Base-by-base conservation (phyloP, 129 eudicot genomes). In the Lonicera japonica region DNA sequence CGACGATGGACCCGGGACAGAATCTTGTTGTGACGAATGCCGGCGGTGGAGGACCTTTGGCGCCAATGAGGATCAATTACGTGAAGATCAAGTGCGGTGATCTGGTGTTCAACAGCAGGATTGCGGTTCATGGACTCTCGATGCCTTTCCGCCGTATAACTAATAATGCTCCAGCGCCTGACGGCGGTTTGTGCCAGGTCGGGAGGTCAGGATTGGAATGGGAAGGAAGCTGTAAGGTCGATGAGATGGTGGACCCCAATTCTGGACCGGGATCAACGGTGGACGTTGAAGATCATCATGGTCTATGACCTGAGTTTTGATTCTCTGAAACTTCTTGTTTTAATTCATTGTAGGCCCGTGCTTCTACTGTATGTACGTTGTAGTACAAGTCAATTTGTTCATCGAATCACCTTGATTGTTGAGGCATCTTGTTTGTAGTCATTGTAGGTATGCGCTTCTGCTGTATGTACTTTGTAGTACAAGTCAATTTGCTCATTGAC, bases 61-160 rank as follows among this genome's bases (percentile, higher is more conserved):
- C 81, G 43, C 83, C 90, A 57, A 82, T 89, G 95, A 77, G 81
- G 78, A 78, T 87, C 61, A 87, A 87, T 61, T 76, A 83, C 68
- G 86, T 83, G 58, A 87, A 71, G 77, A 58, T 87, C 11, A 73
- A 66, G n/a, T 36, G 57, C 10, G 52, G 71, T 3, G 77, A 83
- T 70, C 29, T 87, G 17, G 15, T 83, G 70, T 61, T 64, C 47
- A 83, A 87, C 75, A 45, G 67, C 39, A 80, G 77, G 55, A 70
- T 83, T 29, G 85, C 72, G 55, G 74, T 87, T 38, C 95, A 87
- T 75, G 88, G 83, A 53, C 52, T 87, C 3, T 64, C 85, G 12
- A 58, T 29, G 36, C 79, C 95, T 0, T 69, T 87, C 25, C 74
- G 66, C 58, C 85, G 70, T 39, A 68, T 79, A 1, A 29, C 4